A percentile compares a stretch with the other conserved stretches of the same genome.
These are phyloP conservation scores for Polyrhizophydium stewartii DNA, from an alignment of 371 early-diverging fungal species.

Conservation along the genomic window DNA sequence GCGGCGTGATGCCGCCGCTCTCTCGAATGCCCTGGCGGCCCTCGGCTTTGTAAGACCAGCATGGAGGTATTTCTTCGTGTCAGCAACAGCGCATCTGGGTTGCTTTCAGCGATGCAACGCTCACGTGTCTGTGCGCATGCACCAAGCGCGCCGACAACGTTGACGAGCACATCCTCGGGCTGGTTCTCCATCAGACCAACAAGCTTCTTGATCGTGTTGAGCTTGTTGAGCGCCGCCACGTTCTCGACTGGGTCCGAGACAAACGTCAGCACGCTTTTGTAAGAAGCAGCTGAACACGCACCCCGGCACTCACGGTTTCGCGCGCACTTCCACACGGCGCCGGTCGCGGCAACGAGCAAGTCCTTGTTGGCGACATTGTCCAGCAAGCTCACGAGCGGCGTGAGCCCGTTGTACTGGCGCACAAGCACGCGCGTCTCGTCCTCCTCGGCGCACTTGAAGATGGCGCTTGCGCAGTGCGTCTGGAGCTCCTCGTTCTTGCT, in stretches of 20 bases:
- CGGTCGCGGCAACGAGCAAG: constrained; percentile 51
- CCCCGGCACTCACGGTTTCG: constrained; percentile 34
- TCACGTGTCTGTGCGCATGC: constrained; percentile 53
- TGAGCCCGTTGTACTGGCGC: constrained; percentile 41
- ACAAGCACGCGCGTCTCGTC: constrained; percentile 52
- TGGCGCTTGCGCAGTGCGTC: constrained; percentile 54
- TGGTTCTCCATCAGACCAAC: constrained; percentile 55
- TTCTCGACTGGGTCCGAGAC: constrained; percentile 38
- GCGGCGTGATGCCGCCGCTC: constrained; percentile 50
- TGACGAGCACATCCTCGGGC: constrained; percentile 58
- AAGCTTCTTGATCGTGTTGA: constrained; percentile 56
- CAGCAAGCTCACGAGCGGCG: constrained; percentile 45
- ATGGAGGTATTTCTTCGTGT: no score
- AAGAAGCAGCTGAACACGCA: background rate
- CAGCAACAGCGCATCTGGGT: no score
- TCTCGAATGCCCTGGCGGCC: constrained; percentile 49
- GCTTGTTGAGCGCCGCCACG: constrained; percentile 50
- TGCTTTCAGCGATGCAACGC: background rate
- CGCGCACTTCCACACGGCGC: constrained; percentile 61
- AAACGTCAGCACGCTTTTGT: background rate
- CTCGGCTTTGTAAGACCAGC: constrained; percentile 38
- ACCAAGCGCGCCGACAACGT: constrained; percentile 55
- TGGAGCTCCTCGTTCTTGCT: constrained; percentile 48
- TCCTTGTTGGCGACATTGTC: constrained; percentile 49
- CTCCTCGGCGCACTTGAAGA: constrained; percentile 61